Evolutionary conservation across 129 eudicot species (phyloP).

Genomic region (Glebionis coronaria): DNA sequence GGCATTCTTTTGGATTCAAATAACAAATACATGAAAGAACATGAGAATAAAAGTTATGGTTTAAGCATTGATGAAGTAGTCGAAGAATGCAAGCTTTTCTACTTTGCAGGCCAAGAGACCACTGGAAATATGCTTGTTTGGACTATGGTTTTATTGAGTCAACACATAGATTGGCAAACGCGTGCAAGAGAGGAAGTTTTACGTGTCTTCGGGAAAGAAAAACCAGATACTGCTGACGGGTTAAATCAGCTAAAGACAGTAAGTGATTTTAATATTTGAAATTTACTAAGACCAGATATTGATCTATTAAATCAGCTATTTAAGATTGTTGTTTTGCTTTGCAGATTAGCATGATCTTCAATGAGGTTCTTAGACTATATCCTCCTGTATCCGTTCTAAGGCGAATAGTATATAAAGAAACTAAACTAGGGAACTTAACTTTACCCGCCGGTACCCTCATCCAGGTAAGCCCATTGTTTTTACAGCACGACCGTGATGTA

Average conservation of each 20-base stretch:
- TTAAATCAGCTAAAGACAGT: conserved; percentile 21
- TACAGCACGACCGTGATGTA: conserved; percentile 5
- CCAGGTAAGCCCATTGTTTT: neutral
- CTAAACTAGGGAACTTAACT: neutral
- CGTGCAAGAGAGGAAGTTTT: conserved; percentile 27
- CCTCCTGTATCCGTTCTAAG: conserved; percentile 3
- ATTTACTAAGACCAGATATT: neutral
- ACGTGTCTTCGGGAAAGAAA: conserved; percentile 4
- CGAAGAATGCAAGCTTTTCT: conserved; percentile 24
- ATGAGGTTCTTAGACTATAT: conserved; percentile 24
- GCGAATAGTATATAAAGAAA: conserved; percentile 4
- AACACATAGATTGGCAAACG: conserved; percentile 18
- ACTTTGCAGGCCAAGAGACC: conserved; percentile 25
- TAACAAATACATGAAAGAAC: neutral
- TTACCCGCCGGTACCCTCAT: conserved; percentile 7
- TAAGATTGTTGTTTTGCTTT: neutral
- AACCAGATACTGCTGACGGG: conserved; percentile 15
- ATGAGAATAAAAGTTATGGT: conserved; percentile 11
- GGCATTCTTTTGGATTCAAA: conserved; percentile 23
- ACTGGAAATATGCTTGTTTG: conserved; percentile 6
- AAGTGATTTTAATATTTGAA: neutral
- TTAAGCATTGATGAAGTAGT: conserved; percentile 16
- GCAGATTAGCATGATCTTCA: conserved; percentile 23
- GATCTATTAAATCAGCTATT: neutral
- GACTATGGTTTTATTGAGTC: conserved; percentile 12